Evolutionary conservation across 305 asterid genomes (phyloP).

Genomic region (Ruellia speciosa): DNA sequence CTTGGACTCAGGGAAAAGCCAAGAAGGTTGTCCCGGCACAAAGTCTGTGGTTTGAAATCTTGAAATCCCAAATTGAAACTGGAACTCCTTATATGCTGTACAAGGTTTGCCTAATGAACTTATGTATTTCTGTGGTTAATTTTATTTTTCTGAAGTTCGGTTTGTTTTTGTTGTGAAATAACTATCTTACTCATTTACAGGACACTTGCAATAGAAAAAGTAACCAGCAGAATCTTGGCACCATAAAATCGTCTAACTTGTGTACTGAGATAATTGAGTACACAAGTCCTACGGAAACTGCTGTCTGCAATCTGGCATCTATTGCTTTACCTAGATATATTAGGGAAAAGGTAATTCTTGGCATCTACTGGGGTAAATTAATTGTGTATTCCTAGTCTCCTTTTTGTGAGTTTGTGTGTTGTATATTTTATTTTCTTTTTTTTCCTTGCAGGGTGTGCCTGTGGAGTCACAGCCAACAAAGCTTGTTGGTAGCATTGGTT

Average conservation of each 20-base stretch:
- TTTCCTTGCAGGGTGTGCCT: conserved; percentile 54
- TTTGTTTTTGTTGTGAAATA: too few relatives aligned
- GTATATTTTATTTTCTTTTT: neutral
- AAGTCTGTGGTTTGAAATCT: conserved; percentile 71
- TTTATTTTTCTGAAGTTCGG: too few relatives aligned
- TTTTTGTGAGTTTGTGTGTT: too few relatives aligned
- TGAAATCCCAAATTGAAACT: conserved; percentile 87
- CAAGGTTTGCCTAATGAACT: conserved; percentile 39
- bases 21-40: conserved; percentile 68
- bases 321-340: conserved; percentile 94
- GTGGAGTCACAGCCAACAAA: conserved; percentile 82
- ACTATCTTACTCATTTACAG: conserved; percentile 31
- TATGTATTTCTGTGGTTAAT: too few relatives aligned
- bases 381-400: too few relatives aligned
- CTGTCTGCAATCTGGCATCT: conserved; percentile 91
- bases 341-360: conserved; percentile 57
- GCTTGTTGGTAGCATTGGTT: conserved; percentile 87
- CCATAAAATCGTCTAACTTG: conserved; percentile 84
- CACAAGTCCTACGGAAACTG: conserved; percentile 87
- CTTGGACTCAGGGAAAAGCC: too few relatives aligned
- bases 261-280: conserved; percentile 90
- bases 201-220: conserved; percentile 92
- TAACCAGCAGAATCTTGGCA: conserved; percentile 94
- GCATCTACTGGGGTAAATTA: neutral
- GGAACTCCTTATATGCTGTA: conserved; percentile 95